Conservation (phyloP, 31 red algal species). For the Odonthalia washingtoniensis region DNA sequence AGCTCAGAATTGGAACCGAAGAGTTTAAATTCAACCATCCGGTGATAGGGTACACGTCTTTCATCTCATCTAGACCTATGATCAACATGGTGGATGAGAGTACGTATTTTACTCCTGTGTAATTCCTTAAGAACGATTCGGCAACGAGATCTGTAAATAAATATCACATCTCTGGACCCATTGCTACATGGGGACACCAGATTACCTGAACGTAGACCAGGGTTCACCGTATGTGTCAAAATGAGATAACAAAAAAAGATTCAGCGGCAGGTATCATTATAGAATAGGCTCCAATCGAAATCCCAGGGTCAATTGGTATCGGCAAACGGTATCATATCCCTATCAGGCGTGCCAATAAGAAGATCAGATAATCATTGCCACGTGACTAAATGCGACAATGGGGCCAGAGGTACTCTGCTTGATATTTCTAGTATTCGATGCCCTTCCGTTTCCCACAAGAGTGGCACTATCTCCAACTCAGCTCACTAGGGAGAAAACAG, state of each 20-base stretch:
- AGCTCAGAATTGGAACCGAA: too few species aligned
- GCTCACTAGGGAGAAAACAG: too few species aligned
- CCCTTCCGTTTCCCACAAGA: too few species aligned
- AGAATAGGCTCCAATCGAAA: constrained; percentile 1
- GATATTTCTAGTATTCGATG: too few species aligned
- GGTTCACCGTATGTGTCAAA: constrained; percentile 9
- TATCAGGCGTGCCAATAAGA: background rate
- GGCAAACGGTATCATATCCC: constrained; percentile 30
- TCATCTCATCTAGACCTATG: background rate
- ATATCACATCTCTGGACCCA: constrained; percentile 9
- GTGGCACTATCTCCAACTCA: too few species aligned
- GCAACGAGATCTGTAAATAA: background rate
- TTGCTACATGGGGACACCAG: constrained; percentile 18
- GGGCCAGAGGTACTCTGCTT: constrained; percentile 19
- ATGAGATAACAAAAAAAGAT: background rate
- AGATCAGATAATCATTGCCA: background rate
- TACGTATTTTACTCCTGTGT: constrained; percentile 19
- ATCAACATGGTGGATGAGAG: constrained; percentile 38
- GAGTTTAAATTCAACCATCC: constrained; percentile 40
- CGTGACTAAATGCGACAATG: background rate
- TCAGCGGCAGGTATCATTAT: background rate
- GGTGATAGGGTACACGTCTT: constrained; percentile 24
- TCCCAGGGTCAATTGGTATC: constrained; percentile 5
- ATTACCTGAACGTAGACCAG: too few species aligned
- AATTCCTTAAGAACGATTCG: background rate